These are phyloP conservation scores for Pterocarpus macrocarpus DNA, from an alignment of 306 rosid species.

Conservation along the genomic window DNA sequence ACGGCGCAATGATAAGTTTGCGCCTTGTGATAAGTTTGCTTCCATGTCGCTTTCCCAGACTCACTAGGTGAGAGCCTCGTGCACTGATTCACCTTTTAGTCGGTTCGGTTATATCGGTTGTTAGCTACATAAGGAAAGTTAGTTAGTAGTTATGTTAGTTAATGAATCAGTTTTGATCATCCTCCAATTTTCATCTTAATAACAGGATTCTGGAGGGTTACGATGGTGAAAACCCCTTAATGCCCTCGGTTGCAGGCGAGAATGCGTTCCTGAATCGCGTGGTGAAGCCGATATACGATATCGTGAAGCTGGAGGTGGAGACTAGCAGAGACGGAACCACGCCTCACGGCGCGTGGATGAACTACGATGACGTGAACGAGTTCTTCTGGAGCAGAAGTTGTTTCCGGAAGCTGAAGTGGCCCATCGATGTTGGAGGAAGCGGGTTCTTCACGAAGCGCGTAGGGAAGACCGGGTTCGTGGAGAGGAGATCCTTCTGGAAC, in stretches of 20 bases:
- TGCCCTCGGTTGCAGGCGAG: slow-evolving; percentile 62
- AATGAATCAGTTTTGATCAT: too few relatives aligned
- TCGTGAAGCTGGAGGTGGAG: slow-evolving; percentile 71
- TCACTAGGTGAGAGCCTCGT: too few relatives aligned
- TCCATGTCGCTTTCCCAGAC: too few relatives aligned
- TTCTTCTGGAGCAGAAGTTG: slow-evolving; percentile 83
- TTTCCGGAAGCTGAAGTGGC: slow-evolving; percentile 83
- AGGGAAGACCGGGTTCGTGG: slow-evolving; percentile 89
- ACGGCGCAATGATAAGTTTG: too few relatives aligned
- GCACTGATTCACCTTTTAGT: too few relatives aligned
- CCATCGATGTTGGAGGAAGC: slow-evolving; percentile 65
- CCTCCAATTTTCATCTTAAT: neutral
- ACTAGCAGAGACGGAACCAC: slow-evolving; percentile 72
- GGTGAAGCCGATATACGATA: slow-evolving; percentile 78
- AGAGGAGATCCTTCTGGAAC: slow-evolving; percentile 91
- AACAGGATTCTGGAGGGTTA: slow-evolving; percentile 69
- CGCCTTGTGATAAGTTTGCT: too few relatives aligned
- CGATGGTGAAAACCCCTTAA: slow-evolving; percentile 67
- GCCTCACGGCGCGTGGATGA: slow-evolving; percentile 83
- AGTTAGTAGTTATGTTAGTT: neutral
- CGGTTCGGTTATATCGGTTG: too few relatives aligned
- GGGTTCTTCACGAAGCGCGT: slow-evolving; percentile 54
- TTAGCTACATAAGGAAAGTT: neutral
- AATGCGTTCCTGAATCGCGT: slow-evolving; percentile 63
- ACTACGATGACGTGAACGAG: slow-evolving; percentile 89